Evolutionary conservation across 805 yeast genomes (phyloP).

Genomic region (Starmerella bombi): DNA sequence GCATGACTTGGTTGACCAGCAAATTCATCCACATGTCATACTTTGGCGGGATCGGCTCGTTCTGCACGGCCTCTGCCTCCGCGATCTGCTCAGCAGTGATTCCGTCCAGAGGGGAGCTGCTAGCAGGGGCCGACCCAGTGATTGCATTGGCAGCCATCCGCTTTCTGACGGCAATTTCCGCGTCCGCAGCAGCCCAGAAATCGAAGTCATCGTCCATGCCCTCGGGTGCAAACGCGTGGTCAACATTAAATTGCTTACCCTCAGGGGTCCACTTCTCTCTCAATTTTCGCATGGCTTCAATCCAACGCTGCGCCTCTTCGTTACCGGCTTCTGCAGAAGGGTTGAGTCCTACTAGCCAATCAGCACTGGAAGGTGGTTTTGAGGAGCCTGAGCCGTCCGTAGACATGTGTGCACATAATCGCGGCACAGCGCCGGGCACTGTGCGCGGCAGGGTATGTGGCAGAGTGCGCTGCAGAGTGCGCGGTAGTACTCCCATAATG

Average conservation of each 20-base stretch:
- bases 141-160: background rate
- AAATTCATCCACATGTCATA: constrained; percentile 62
- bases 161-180: constrained; percentile 22
- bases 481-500: no score
- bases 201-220: constrained; percentile 28
- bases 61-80: constrained; percentile 39
- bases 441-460: no score
- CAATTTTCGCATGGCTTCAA: constrained; percentile 31
- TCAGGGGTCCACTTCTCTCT: constrained; percentile 30
- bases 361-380: constrained; percentile 9
- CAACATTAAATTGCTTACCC: constrained; percentile 29
- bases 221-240: constrained; percentile 32
- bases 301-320: constrained; percentile 30
- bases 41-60: constrained; percentile 44
- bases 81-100: constrained; percentile 50
- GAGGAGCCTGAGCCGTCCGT: no score
- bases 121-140: background rate
- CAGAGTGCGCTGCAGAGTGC: no score
- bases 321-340: constrained; percentile 1
- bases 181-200: constrained; percentile 19
- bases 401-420: no score
- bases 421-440: no score
- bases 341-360: constrained; percentile 15
- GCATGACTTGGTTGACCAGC: constrained; percentile 79
- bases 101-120: constrained; percentile 7